Percentiles rank a stretch among this genome's conserved stretches.
Conservation (phyloP, 352 stramenopile genomes). For the Globisporangium megalacanthum region DNA sequence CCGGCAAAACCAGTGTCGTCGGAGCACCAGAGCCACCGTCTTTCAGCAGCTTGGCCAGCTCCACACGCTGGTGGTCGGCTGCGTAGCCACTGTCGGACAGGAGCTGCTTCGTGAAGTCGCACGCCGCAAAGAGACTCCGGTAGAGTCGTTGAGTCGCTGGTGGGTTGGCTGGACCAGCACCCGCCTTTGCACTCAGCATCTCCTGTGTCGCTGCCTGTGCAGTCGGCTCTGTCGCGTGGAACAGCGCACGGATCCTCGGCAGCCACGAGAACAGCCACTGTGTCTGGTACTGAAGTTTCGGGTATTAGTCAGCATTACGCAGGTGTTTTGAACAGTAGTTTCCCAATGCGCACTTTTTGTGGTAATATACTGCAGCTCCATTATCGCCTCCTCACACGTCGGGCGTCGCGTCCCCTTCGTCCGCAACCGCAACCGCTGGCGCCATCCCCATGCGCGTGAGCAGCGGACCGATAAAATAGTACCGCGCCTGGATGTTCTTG, state of each 20-base stretch:
- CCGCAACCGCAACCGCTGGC: background rate
- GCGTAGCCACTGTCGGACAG: background rate
- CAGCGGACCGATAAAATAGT: conserved; percentile 10
- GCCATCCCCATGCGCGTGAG: conserved; percentile 3
- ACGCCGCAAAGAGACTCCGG: background rate
- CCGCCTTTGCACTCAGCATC: background rate
- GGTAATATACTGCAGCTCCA: no score
- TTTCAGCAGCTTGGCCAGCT: conserved; percentile 5
- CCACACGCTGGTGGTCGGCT: background rate
- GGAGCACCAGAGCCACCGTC: background rate
- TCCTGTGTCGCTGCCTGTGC: conserved; percentile 1
- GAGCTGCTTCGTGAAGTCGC: conserved; percentile 5
- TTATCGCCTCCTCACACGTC: background rate
- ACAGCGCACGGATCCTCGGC: background rate
- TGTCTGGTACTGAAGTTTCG: no score
- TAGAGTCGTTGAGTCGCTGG: background rate
- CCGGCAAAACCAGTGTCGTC: background rate
- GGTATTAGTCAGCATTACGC: no score
- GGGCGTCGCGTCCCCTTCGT: background rate
- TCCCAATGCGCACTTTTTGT: no score
- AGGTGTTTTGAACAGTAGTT: no score
- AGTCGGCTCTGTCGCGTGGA: background rate
- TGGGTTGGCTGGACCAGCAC: background rate
- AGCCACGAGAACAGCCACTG: no score
- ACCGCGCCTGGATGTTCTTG: conserved; percentile 11